Base-by-base conservation (phyloP, 306 rosid genomes). In the Crataegus laevigata region DNA sequence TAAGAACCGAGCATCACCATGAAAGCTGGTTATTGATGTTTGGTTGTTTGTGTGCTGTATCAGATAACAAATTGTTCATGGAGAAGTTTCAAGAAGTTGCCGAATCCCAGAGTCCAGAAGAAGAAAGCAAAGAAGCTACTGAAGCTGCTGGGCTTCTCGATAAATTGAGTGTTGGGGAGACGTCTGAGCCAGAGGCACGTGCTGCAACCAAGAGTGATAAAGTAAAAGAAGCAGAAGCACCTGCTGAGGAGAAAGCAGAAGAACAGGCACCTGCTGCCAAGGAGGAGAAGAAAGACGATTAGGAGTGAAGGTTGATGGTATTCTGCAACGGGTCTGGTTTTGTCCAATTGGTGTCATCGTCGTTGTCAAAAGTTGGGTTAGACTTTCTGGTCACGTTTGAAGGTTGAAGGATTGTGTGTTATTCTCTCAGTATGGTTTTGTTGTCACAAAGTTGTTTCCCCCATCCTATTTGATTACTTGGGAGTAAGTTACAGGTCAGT, bases 71-170 rank as follows among this genome's bases (percentile, higher is more conserved):
- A 76, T 81, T 66, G 66, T 96, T 96, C 85, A 96, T 89, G 98
- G 98, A 92, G 78, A 89, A 57, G 66, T 96, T 96, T 79, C 88
- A 88, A 83, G 99, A 96, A 85, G 90, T 90, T 77, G 98, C 96
- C 1, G 99, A 96, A 78, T 88, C 97, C 65, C 92, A 92, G 79
- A 79, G 79, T 76, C 68, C 75, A 11, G 85, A 72, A 79, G 96
- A 80, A 75, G 99, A 96, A 62, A 79, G 81, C 65, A 24, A 78
- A 32, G 92, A 85, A 61, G 86, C 93, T 55, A 73, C 91, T 66
- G 87, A 81, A 29, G 86, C 97, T 58, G 98, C 99, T 57, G 88
- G 76, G 75, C 91, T 89, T 63, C 89, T 96, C 26, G 86, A 89
- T 80, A 85, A 85, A 21, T 87, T 96, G 88, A 90, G 73, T 66